These are phyloP conservation scores for Pyrenochaeta sp. DNA, from an alignment of 2,329 filamentous ascomycete genomes.

Conservation along the genomic window DNA sequence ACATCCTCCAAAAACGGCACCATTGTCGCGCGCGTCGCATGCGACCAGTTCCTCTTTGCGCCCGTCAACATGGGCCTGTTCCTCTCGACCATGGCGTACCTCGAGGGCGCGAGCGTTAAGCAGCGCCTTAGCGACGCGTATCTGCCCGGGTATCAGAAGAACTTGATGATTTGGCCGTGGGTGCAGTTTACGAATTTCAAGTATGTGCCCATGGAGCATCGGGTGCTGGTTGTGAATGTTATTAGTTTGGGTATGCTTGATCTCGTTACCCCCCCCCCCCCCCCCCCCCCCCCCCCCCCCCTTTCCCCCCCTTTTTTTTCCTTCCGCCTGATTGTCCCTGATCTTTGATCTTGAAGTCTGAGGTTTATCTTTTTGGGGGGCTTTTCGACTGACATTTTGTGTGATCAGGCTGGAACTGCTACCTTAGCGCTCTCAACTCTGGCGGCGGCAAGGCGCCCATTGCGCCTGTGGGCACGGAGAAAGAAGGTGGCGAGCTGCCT, in stretches of 20 bases:
- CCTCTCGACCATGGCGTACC: slow-evolving; percentile 81
- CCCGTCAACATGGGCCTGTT: slow-evolving; percentile 83
- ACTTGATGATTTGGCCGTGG: slow-evolving; percentile 86
- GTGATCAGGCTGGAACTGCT: slow-evolving; percentile 51
- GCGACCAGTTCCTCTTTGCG: slow-evolving; percentile 83
- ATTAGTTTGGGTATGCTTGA: slow-evolving; percentile 75
- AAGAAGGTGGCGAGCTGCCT: slow-evolving; percentile 36
- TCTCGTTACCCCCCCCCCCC: too few species aligned
- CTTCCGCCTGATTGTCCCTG: too few species aligned
- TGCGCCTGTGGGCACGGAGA: slow-evolving; percentile 17
- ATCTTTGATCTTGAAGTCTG: too few species aligned
- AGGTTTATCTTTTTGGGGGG: slow-evolving; percentile 5
- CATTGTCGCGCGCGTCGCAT: slow-evolving; percentile 76
- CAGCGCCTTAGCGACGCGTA: slow-evolving; percentile 79
- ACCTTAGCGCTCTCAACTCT: slow-evolving; percentile 49
- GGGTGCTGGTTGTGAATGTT: slow-evolving; percentile 86
- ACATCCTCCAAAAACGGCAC: slow-evolving; percentile 71
- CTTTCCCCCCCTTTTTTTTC: too few species aligned
- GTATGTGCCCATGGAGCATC: slow-evolving; percentile 81
- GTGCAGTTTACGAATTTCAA: slow-evolving; percentile 90
- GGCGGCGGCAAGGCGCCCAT: slow-evolving; percentile 28
- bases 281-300: too few species aligned
- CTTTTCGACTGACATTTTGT: not conserved
- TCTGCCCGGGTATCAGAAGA: slow-evolving; percentile 74
- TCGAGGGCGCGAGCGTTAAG: slow-evolving; percentile 71